These are phyloP conservation scores for Pythium brassicae DNA, from an alignment of 352 stramenopile genomes.

Conservation along the genomic window DNA sequence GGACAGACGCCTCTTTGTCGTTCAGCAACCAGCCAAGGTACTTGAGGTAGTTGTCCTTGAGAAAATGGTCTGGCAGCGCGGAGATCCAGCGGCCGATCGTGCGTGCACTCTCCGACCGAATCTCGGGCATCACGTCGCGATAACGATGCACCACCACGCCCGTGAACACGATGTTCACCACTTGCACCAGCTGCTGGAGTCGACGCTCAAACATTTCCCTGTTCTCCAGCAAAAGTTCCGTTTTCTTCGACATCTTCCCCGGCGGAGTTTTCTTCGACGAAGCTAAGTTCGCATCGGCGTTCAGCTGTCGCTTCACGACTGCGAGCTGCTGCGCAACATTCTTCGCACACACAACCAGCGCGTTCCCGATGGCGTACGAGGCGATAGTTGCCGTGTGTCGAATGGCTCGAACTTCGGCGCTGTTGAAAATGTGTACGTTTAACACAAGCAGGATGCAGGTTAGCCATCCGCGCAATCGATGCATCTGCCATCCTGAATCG, in stretches of 20 bases:
- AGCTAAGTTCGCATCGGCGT: constrained; percentile 34
- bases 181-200: constrained; percentile 45
- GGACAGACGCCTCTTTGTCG: constrained; percentile 86
- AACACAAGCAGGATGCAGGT: neutral
- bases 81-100: constrained; percentile 83
- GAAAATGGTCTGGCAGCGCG: constrained; percentile 85
- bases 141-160: constrained; percentile 80
- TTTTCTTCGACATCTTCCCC: constrained; percentile 35
- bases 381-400: constrained; percentile 76
- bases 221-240: constrained; percentile 59
- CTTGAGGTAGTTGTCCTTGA: constrained; percentile 94
- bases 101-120: constrained; percentile 81
- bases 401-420: constrained; percentile 77
- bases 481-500: neutral
- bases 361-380: constrained; percentile 59
- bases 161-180: constrained; percentile 70
- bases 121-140: constrained; percentile 91
- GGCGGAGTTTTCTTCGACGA: constrained; percentile 17
- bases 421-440: constrained; percentile 9
- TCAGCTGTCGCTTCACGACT: constrained; percentile 68
- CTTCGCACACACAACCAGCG: constrained; percentile 46
- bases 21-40: constrained; percentile 95
- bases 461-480: neutral
- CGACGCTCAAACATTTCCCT: constrained; percentile 65
- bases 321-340: constrained; percentile 58